Evolutionary conservation across 2,329 filamentous ascomycete species (phyloP), one percentile per base, ranked within the genome.

Genomic region (Neurospora crassa): DNA sequence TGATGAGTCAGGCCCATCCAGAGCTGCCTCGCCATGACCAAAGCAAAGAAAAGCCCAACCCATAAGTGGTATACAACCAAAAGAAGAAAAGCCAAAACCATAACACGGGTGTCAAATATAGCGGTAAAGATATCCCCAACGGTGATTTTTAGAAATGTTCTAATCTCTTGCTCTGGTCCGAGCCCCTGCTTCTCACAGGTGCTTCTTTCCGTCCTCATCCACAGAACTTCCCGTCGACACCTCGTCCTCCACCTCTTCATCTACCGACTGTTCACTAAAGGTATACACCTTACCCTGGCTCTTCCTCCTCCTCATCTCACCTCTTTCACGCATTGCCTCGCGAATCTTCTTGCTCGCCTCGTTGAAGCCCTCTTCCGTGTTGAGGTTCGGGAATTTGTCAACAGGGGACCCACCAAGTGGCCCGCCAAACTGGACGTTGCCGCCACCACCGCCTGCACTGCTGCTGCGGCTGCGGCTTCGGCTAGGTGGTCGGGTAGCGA

Each of bases 401-500:
- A 95, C 81, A 1, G 88, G 87, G 78, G 92, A 91, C 0, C 86
- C 88, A 3, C 83, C 83, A 20, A 85, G 87, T 3, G 42, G 24
- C 10, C 71, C 71, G 16, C 53, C 53, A 16, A 63, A 63, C 53
- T 63, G 53, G 14, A 70, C 45, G 10, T 89, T 88, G 71, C 89
- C 84, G 0, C 88, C 86, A 37, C 88, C 88, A 53, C 89, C 88
- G 73, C 86, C 88, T 73, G 90, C 92, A 79, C 91, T 89, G 76
- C 89, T 92, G 76, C 89, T 92, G 37, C 91, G 86, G 75, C 87
- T 90, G 71, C 90, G 87, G 69, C 29, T 90, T n/a, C 93, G 90
- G 69, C 92, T 96, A n/a, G 91, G 87, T 5, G 94, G 94, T 40
- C 92, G 87, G 18, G 93, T 96, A 2, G 94, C 93, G 82, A 98